These are phyloP conservation scores for Blastomyces gilchristii DNA, from an alignment of 2,329 filamentous ascomycete genomes.

Conservation along the genomic window DNA sequence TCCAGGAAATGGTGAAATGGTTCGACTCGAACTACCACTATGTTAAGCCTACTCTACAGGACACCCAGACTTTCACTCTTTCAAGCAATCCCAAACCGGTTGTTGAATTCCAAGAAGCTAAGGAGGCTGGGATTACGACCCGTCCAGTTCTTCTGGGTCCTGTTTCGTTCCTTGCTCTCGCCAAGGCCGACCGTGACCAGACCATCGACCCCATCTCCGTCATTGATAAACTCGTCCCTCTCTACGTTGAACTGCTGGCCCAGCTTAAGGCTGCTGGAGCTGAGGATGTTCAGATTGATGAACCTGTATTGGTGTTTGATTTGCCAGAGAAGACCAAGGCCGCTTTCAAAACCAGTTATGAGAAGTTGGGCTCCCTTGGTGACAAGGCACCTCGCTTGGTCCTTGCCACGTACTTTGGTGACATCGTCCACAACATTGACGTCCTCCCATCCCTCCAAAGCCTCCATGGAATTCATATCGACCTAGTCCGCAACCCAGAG, in stretches of 20 bases:
- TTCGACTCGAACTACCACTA: constrained; percentile 99
- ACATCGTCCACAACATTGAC: constrained; percentile 98
- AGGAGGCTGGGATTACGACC: constrained; percentile 87
- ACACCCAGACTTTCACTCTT: constrained; percentile 94
- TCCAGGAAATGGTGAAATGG: constrained; percentile 98
- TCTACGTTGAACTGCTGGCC: constrained; percentile 86
- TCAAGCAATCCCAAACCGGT: constrained; percentile 83
- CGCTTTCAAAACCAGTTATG: constrained; percentile 96
- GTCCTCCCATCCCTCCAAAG: constrained; percentile 62
- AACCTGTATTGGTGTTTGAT: constrained; percentile 94
- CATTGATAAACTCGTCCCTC: constrained; percentile 81
- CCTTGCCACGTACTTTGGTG: constrained; percentile 96
- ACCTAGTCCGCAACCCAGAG: constrained; percentile 96
- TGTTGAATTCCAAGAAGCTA: constrained; percentile 88
- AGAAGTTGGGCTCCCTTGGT: constrained; percentile 65
- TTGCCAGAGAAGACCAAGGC: constrained; percentile 81
- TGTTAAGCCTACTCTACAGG: constrained; percentile 96
- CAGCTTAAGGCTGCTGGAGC: constrained; percentile 95
- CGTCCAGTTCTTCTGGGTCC: constrained; percentile 91
- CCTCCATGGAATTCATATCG: constrained; percentile 79
- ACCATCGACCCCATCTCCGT: constrained; percentile 86
- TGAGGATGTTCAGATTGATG: constrained; percentile 94
- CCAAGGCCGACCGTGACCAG: constrained; percentile 95
- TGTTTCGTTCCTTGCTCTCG: constrained; percentile 93
- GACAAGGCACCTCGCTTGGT: constrained; percentile 76